Evolutionary conservation across 768 basidiomycete genomes (phyloP), one percentile per base, ranked within the genome.

Genomic region (Epithele typhae): DNA sequence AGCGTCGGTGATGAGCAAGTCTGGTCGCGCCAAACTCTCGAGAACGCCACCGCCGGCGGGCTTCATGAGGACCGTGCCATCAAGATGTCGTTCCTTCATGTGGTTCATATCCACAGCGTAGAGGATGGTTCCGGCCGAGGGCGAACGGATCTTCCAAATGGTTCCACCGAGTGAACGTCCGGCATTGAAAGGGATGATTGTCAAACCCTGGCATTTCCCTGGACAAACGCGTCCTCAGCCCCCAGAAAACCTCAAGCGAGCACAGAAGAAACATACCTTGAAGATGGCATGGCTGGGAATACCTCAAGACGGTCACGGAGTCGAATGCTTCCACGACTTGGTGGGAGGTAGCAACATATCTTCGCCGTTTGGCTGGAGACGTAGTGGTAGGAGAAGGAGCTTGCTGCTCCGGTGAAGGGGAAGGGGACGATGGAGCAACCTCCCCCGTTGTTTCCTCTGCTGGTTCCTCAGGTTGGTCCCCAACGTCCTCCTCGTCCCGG

Each of bases 71-170:
- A 95, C 86, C 1, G 94, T 94, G 27, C 92, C 92, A 54, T 98
- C 93, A 24, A 99, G 74, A 69, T 97, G 95, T 27, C 94, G 81
- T 63, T 99, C 96, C 44, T 81, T 80, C 78, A 92, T 94, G 64
- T 99, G 96, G 64, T 98, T 98, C 72, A 97, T 75, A 55, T 92
- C 81, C 15, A 97, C 90, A 8, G 93, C 93, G 62, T 99, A 97
- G 21, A 98, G 72, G 25, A 98, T 86, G 3, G 96, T 97, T 3
- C 94, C 95, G 10, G 91, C 90, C 0, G 93, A 92, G 2, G 96
- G 93, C 0, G 94, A 97, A n/a, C 96, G 84, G 51, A 99, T 87
- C 62, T 97, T 97, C 93, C 93, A 98, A 53, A 99, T 88, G 5
- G 94, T 92, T 36, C 95, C 96, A 50, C 96, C 96, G 14, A 99